Percentiles rank a stretch among this genome's conserved stretches.
phyloP scores from a whole-genome alignment of 2,329 filamentous ascomycete species.

The Fusarium abutilonis region DNA sequence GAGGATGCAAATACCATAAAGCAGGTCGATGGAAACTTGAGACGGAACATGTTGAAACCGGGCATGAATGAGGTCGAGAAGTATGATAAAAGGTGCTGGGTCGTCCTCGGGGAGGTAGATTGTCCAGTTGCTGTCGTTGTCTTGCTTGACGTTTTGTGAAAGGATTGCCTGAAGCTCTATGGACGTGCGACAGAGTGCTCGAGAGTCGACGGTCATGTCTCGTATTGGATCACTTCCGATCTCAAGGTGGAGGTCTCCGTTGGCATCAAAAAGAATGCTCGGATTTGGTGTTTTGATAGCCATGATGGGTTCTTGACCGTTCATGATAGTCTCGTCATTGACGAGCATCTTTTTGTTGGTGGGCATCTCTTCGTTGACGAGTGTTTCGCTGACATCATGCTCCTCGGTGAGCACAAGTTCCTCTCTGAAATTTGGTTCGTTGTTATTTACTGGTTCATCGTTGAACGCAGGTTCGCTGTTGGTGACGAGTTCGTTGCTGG shows the following conservation, averaged over 20 bases:
- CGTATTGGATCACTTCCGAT: slow-evolving; percentile 4
- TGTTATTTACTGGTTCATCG: not conserved
- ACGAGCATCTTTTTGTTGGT: too few species aligned
- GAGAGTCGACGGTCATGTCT: slow-evolving; percentile 23
- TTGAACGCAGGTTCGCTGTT: not conserved
- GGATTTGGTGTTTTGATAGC: not conserved
- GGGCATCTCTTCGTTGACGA: not conserved
- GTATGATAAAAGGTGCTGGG: slow-evolving; percentile 4
- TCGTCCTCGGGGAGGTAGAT: slow-evolving; percentile 15
- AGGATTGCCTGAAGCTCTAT: not conserved
- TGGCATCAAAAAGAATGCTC: slow-evolving; percentile 7
- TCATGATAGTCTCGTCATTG: too few species aligned
- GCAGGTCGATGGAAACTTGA: slow-evolving; percentile 2
- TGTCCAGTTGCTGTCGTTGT: not conserved
- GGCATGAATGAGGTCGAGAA: slow-evolving; percentile 26
- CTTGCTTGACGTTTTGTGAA: not conserved
- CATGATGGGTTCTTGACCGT: too few species aligned
- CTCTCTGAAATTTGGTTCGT: not conserved
- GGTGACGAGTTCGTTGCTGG: not conserved
- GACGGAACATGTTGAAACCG: slow-evolving; percentile 11
- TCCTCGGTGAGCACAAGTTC: not conserved
- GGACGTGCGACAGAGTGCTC: slow-evolving; percentile 23
- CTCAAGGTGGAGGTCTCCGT: slow-evolving; percentile 17
- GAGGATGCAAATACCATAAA: slow-evolving; percentile 20
- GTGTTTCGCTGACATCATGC: not conserved